A percentile compares a stretch with the other conserved stretches of the same genome.
These are phyloP conservation scores for Fraxinus latifolia DNA, from an alignment of 305 asterid genomes.

Conservation along the genomic window DNA sequence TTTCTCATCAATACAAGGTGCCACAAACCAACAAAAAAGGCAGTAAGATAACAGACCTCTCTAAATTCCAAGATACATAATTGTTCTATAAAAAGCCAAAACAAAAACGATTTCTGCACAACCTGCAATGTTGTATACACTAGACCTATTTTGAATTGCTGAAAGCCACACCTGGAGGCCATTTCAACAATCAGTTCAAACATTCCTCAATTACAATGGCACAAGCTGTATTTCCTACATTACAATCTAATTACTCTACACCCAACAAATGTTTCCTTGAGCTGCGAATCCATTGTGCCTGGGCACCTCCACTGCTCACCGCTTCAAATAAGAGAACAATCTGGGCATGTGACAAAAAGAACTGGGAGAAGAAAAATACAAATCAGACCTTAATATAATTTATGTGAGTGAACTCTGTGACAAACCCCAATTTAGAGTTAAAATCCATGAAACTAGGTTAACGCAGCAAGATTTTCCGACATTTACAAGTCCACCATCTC, in stretches of 20 bases:
- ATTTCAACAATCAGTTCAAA: conserved; percentile 22
- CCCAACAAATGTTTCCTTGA: conserved; percentile 31
- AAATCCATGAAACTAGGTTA: conserved; percentile 29
- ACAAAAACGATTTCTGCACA: conserved; percentile 38
- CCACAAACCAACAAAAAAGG: neutral
- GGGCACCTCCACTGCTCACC: conserved; percentile 29
- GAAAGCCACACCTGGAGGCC: conserved; percentile 15
- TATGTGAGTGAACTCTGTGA: conserved; percentile 18
- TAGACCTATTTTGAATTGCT: conserved; percentile 29
- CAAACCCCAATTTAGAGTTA: conserved; percentile 27
- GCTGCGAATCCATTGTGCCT: conserved; percentile 26
- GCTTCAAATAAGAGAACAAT: conserved; percentile 30
- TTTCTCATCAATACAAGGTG: neutral
- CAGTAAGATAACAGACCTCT: conserved; percentile 14
- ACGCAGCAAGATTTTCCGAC: conserved; percentile 16
- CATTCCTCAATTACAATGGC: conserved; percentile 32
- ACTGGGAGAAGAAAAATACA: conserved; percentile 23
- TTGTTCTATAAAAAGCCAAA: conserved; percentile 18
- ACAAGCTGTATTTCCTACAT: conserved; percentile 36
- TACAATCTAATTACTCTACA: conserved; percentile 54
- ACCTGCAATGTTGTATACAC: conserved; percentile 40
- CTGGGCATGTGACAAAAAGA: conserved; percentile 21
- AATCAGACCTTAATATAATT: conserved; percentile 22
- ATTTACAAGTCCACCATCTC: conserved; percentile 78
- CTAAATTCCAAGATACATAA: conserved; percentile 11